Evolutionary conservation across 225 moss, liverwort and hornwort genomes (phyloP), one percentile per base, ranked within the genome.

Genomic region (Climacium dendroides): DNA sequence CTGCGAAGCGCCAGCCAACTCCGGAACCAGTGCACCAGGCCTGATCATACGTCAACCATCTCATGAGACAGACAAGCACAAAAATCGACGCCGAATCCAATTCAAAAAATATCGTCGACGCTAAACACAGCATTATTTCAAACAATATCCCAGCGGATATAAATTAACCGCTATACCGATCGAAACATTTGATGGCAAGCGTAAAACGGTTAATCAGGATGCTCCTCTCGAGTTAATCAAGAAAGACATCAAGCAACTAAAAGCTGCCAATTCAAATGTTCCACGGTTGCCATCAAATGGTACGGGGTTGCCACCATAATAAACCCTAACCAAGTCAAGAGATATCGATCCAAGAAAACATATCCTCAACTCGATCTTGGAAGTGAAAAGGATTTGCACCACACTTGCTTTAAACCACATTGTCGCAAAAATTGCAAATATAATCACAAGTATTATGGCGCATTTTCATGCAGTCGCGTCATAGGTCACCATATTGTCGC

Each of bases 1-100:
- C 84, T 94, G 91, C 79, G 94, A 94, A 92, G 94, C 94, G 74
- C 94, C 96, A 92, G 94, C 93, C 92, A 96, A 92, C 91, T 96
- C 96, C 85, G 96, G 95, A 91, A 93, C 95, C 93, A 92, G 55
- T 62, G 92, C 66, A 90, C 89, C 85, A 87, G 91, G 80, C 92
- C 97, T 97, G 94, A 86, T 74, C 72, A 92, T 60, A 90, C 47
- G 65, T 43, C 74, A 87, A 72, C 81, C 45, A 60, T 87, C 77
- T 82, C 77, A 81, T 91, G 41, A 89, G 78, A 70, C 74, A 76
- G 37, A 66, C 78, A 85, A 87, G 84, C 77, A 88, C 74, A 83
- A 80, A 84, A 62, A 79, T 53, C 84, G 82, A 79, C 43, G 25
- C 53, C 53, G 73, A 74, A 71, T 48, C 35, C 43, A 30, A 74